Percentiles rank a stretch among this genome's conserved stretches.
Conservation (phyloP, 2,329 filamentous ascomycete species). For the Trichoderma polysporum region DNA sequence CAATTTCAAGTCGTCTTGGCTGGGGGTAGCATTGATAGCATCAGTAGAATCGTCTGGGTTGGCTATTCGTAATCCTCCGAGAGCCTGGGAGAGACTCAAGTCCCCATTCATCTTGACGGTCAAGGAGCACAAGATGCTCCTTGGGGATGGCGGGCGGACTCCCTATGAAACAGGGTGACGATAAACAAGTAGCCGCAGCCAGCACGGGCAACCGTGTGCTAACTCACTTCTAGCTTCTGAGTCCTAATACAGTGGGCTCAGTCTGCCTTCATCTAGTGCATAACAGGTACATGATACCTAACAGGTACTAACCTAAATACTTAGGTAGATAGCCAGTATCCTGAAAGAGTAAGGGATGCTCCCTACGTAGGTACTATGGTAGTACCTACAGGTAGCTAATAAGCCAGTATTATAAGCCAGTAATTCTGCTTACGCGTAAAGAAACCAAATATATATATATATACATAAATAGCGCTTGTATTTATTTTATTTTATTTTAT, state of each 20-base stretch:
- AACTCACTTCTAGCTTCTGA: slow-evolving; percentile 8
- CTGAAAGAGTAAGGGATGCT: not conserved
- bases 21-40: slow-evolving; percentile 30
- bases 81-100: slow-evolving; percentile 84
- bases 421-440: not conserved
- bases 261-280: slow-evolving; percentile 8
- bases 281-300: not conserved
- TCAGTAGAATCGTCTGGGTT: slow-evolving; percentile 78
- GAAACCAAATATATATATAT: too few relatives aligned
- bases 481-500: too few relatives aligned
- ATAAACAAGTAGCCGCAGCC: slow-evolving; percentile 20
- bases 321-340: not conserved
- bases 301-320: too few relatives aligned
- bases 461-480: too few relatives aligned
- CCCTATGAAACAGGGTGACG: slow-evolving; percentile 20
- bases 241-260: slow-evolving; percentile 10
- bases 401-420: not conserved
- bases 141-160: slow-evolving; percentile 19
- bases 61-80: slow-evolving; percentile 93
- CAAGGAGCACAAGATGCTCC: slow-evolving; percentile 22
- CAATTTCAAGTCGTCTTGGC: slow-evolving; percentile 27
- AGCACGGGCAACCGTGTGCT: slow-evolving; percentile 10
- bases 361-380: not conserved
- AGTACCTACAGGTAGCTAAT: not conserved
- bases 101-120: slow-evolving; percentile 76